A percentile compares a stretch with the other conserved stretches of the same genome.
Conservation (phyloP, 129 eudicot genomes). For the Heracleum sosnowskyi region DNA sequence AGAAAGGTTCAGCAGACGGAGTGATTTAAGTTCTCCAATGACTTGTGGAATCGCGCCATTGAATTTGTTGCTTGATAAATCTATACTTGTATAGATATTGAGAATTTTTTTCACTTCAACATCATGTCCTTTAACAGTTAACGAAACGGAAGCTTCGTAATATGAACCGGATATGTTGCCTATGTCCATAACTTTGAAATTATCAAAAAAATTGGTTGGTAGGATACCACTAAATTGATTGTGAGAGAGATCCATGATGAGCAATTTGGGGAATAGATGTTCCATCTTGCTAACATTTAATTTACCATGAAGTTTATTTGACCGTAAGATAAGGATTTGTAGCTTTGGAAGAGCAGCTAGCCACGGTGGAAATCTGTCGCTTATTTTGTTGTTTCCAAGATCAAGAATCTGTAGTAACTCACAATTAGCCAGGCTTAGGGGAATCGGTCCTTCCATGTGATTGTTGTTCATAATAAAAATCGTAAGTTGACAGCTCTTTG, state of each 20-base stretch:
- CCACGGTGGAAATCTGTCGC: slow-evolving; percentile 15
- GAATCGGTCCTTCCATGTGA: not conserved
- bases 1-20: slow-evolving; percentile 25
- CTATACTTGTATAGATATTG: slow-evolving; percentile 13
- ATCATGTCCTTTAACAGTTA: not conserved
- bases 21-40: slow-evolving; percentile 18
- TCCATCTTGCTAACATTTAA: not conserved
- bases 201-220: not conserved
- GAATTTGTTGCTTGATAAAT: slow-evolving; percentile 31
- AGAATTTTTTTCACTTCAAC: slow-evolving; percentile 14
- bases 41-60: slow-evolving; percentile 22
- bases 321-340: slow-evolving; percentile 4
- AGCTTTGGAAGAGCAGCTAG: not conserved
- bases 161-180: no score
- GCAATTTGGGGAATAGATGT: slow-evolving; percentile 2
- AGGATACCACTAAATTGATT: slow-evolving; percentile 11
- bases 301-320: slow-evolving; percentile 4
- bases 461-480: not conserved
- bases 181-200: slow-evolving; percentile 13
- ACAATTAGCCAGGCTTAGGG: not conserved
- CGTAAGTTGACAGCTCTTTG: not conserved
- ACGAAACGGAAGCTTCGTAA: not conserved
- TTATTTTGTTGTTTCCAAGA: slow-evolving; percentile 3
- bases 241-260: slow-evolving; percentile 18
- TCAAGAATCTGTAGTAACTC: not conserved